Evolutionary conservation across 1,284 basidiomycete species (phyloP), one percentile per base, ranked within the genome.

Genomic region (Inonotus obliquus): DNA sequence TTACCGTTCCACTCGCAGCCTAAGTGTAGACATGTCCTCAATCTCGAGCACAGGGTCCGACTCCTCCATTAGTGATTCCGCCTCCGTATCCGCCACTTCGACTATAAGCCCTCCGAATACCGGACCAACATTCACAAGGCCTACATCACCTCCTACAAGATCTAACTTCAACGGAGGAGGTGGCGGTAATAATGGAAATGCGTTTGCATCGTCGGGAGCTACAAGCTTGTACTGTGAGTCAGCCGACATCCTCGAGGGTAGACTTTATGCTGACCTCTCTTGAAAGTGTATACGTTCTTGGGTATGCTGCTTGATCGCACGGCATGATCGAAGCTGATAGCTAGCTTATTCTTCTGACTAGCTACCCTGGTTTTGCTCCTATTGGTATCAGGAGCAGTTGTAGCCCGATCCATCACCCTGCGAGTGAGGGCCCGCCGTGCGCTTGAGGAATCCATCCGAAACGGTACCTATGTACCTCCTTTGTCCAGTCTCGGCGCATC

Each of bases 351-450:
- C 25, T 25, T n/a, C 23, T 29, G 48, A 23, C 45, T 48, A 74
- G 84, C 85, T 2, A 87, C 85, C 1, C 79, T 87, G 47, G 77
- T 86, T 61, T 79, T 87, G 29, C 79, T 87, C n/a, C 77, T 87
- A 29, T 74, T 77, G 53, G 80, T 87, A n/a, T 85, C 83, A 10
- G 79, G 79, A 3, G 83, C 83, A 21, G 85, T 87, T 66, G 79
- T 87, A 65, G 65, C 80, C 57, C 83, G 85, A 35, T 85, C 84
- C 11, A 76, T 85, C 62, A 66, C 84, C 49, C 74, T 87, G 19
- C 79, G 86, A 2, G 72, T 83, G 14, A 78, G 85, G 2, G 82
- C 84, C 63, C 79, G 81, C 14, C 77, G 75, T 9, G 68, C 82
- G 62, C 72, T 87, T 47, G 83, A 81, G 53, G 82, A 85, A 61